Evolutionary conservation across 768 basidiomycete species (phyloP).

Genomic region (Amanita molliuscula): DNA sequence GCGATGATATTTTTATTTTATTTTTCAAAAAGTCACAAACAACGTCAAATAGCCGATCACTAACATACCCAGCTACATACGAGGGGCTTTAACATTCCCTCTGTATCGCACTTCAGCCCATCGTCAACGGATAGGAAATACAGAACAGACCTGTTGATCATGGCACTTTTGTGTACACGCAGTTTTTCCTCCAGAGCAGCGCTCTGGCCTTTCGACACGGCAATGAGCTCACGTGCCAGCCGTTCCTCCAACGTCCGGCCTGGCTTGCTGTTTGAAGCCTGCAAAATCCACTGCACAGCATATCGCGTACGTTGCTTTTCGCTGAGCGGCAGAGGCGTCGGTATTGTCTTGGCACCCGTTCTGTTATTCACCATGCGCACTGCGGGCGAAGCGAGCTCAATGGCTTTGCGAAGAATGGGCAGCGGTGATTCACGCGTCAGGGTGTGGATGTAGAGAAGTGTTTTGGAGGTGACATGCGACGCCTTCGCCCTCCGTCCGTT

Average conservation of each 20-base stretch:
- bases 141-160: constrained; percentile 62
- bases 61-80: neutral
- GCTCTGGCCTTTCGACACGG: constrained; percentile 53
- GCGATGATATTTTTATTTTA: neutral
- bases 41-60: constrained; percentile 3
- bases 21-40: constrained; percentile 1
- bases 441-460: constrained; percentile 62
- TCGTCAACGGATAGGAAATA: constrained; percentile 12
- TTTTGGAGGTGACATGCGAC: constrained; percentile 41
- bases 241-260: constrained; percentile 57
- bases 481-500: constrained; percentile 61
- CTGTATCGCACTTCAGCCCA: neutral
- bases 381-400: constrained; percentile 59
- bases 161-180: constrained; percentile 55
- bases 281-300: constrained; percentile 64
- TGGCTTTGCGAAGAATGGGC: constrained; percentile 67
- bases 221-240: constrained; percentile 71
- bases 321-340: constrained; percentile 60
- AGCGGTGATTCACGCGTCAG: constrained; percentile 71
- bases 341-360: constrained; percentile 52
- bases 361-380: constrained; percentile 52
- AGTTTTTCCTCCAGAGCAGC: constrained; percentile 51
- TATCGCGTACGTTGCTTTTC: constrained; percentile 71
- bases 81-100: constrained; percentile 2
- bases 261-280: constrained; percentile 43